These are phyloP conservation scores for Pestalotiopsis sp. DNA, from an alignment of 2,329 filamentous ascomycete genomes.

Conservation along the genomic window DNA sequence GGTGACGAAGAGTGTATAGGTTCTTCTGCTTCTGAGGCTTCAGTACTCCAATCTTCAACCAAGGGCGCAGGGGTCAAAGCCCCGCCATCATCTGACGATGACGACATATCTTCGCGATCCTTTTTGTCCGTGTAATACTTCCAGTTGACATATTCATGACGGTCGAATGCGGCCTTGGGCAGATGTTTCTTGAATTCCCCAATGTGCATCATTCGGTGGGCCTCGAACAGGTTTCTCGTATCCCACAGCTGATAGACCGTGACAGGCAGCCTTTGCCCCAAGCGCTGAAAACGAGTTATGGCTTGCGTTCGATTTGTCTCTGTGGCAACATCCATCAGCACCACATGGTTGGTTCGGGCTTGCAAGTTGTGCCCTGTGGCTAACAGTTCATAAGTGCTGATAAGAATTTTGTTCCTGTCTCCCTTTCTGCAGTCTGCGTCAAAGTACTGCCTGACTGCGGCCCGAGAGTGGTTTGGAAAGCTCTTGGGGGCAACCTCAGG, in stretches of 20 bases:
- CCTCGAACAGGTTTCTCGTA: neutral
- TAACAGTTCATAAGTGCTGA: neutral
- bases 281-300: neutral
- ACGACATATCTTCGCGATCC: too few relatives aligned
- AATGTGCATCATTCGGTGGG: neutral
- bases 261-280: neutral
- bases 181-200: neutral
- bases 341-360: neutral
- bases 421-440: neutral
- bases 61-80: too few relatives aligned
- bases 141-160: too few relatives aligned
- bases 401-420: neutral
- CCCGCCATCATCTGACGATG: too few relatives aligned
- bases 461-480: too few relatives aligned
- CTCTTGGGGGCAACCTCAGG: too few relatives aligned
- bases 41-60: too few relatives aligned
- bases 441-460: too few relatives aligned
- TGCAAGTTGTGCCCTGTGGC: neutral
- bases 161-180: too few relatives aligned
- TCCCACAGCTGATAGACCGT: neutral
- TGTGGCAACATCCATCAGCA: neutral
- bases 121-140: too few relatives aligned
- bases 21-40: too few relatives aligned
- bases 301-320: neutral
- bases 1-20: too few relatives aligned